Base-by-base conservation (phyloP, 345 rosid species). In the Aethionema arabicum region DNA sequence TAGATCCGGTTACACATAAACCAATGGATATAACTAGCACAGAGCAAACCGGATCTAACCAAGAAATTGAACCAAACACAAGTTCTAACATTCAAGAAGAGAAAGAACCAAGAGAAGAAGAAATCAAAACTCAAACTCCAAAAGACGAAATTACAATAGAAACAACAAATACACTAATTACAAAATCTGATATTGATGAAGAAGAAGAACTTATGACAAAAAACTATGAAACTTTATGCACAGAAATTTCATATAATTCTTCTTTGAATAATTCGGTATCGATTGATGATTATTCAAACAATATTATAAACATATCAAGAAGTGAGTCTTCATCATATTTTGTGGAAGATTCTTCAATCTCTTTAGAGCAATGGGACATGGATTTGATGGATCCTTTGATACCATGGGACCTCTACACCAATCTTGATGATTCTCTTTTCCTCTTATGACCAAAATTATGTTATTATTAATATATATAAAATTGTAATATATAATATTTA, bases 1-100 rank as follows among this genome's bases (percentile, higher is more conserved):
- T 84, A 38, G 85, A 84, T 72, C 93, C 93, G 5, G 59, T 65
- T 32, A 82, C 78, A 11, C 95, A 87, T 77, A 77, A 76, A 66
- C 80, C 88, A 13, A 44, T 74, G 8, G 32, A 32, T 60, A 30
- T 9, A 32, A 55, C 53, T 12, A 47, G 70, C 6, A 45, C 49
- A 15, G 64, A 73, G 53, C 56, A 58, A 33, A 61, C 32, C 41
- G 69, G 58, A 31, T 9, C 63, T 14, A 52, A 64, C 9, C 74
- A 59, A 35, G 58, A 45, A 10, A 56, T 46, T 30, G 61, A 67
- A 59, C 54, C 51, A 48, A 46, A 15, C 12, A 14, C 57, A 32
- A 39, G 15, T 46, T 16, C 56, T 21, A 43, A 56, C 62, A 12
- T 37, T 11, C 62, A 37, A 13, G 79, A 54, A 68, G 27, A 21